These are phyloP conservation scores for Podospora fimiseda DNA, from an alignment of 495 filamentous ascomycete species.

Conservation along the genomic window DNA sequence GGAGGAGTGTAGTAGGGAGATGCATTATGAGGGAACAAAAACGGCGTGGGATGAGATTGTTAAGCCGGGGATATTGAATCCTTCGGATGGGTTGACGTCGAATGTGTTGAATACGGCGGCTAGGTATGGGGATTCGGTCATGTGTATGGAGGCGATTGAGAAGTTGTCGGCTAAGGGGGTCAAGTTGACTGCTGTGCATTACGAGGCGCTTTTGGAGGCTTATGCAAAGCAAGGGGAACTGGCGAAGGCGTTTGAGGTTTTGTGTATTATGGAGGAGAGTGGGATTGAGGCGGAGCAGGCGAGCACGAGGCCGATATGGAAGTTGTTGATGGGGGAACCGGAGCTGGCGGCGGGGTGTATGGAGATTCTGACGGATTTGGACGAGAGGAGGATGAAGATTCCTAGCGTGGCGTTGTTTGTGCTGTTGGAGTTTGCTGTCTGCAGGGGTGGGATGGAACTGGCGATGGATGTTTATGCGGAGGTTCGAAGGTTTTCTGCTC, in stretches of 20 bases:
- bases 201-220: slow-evolving; percentile 65
- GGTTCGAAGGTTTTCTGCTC: slow-evolving; percentile 54
- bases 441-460: slow-evolving; percentile 37
- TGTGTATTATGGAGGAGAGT: slow-evolving; percentile 62
- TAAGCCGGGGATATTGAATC: slow-evolving; percentile 58
- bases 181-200: slow-evolving; percentile 57
- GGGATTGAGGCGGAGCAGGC: slow-evolving; percentile 45
- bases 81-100: slow-evolving; percentile 55
- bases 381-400: slow-evolving; percentile 36
- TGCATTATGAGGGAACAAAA: slow-evolving; percentile 38
- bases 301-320: slow-evolving; percentile 54
- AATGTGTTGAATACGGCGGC: slow-evolving; percentile 66
- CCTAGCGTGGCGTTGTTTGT: slow-evolving; percentile 56
- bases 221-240: slow-evolving; percentile 55
- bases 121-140: slow-evolving; percentile 52
- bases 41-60: slow-evolving; percentile 54
- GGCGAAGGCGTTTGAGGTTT: slow-evolving; percentile 49
- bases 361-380: slow-evolving; percentile 47
- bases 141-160: slow-evolving; percentile 62
- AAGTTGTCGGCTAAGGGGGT: slow-evolving; percentile 47
- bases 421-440: slow-evolving; percentile 50
- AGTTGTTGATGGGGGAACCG: slow-evolving; percentile 25
- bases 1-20: slow-evolving; percentile 52
- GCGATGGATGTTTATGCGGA: slow-evolving; percentile 67
- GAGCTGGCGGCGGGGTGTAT: slow-evolving; percentile 40